Conservation (phyloP, 2,329 filamentous ascomycete species). For the Podosphaera fusca region DNA sequence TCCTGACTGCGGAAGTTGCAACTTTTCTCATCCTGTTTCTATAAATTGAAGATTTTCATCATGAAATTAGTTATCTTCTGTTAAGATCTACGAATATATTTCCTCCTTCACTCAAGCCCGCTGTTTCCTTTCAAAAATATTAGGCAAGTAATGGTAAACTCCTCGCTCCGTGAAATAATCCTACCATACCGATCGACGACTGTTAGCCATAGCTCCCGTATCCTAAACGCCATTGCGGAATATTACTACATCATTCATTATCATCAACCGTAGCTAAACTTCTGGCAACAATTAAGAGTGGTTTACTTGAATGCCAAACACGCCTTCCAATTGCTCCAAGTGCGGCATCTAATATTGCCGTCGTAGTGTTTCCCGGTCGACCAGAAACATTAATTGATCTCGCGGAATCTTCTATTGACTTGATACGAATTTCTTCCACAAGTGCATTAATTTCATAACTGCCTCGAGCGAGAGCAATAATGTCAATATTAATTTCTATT, state of each 20-base stretch:
- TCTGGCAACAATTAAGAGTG: conserved; percentile 29
- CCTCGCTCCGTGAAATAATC: background rate
- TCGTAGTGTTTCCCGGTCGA: conserved; percentile 26
- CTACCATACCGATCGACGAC: background rate
- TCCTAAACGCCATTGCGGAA: background rate
- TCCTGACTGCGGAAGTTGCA: too few species aligned
- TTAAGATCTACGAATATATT: too few species aligned
- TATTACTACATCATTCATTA: background rate
- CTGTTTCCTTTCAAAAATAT: too few species aligned
- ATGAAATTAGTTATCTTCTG: too few species aligned
- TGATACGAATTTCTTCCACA: conserved; percentile 53
- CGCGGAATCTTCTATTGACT: conserved; percentile 4
- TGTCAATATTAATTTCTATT: conserved; percentile 40
- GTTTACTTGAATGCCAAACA: conserved; percentile 39
- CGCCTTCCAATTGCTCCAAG: conserved; percentile 35
- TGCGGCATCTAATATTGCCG: conserved; percentile 32
- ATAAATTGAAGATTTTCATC: too few species aligned
- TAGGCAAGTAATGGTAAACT: too few species aligned
- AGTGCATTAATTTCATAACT: conserved; percentile 63
- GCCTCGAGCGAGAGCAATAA: conserved; percentile 55
- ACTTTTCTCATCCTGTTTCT: too few species aligned
- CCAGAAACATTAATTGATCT: conserved; percentile 14
- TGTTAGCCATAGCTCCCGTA: background rate
- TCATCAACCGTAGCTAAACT: conserved; percentile 16
- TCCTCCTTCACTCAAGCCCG: too few species aligned